Conservation (phyloP, 2,329 filamentous ascomycete species). For the Penicillium brevicompactum region DNA sequence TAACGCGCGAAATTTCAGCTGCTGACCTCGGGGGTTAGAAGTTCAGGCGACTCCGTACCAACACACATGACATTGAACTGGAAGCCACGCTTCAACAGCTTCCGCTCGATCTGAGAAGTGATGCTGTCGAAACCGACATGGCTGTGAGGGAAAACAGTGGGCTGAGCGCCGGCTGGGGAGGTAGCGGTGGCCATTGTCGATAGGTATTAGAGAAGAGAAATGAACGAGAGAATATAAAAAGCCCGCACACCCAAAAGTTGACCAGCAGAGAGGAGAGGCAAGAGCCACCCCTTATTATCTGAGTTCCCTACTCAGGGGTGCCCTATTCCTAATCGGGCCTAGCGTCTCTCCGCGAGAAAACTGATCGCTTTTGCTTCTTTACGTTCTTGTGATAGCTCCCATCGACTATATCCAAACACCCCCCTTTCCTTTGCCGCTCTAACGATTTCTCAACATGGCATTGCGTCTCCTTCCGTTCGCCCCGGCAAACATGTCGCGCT, state of each 20-base stretch:
- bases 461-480: constrained; percentile 26
- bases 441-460: constrained; percentile 26
- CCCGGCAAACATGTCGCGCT: constrained; percentile 14
- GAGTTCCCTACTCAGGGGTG: constrained; percentile 38
- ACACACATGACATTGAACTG: constrained; percentile 99
- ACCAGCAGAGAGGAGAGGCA: constrained; percentile 12
- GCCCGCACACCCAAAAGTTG: constrained; percentile 7
- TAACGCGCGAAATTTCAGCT: constrained; percentile 43
- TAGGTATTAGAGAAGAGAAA: constrained; percentile 10
- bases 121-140: constrained; percentile 99
- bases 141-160: constrained; percentile 80
- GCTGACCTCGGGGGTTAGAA: background rate
- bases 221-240: constrained; percentile 2
- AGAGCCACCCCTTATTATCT: constrained; percentile 23
- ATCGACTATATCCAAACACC: background rate
- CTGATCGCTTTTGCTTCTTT: constrained; percentile 10
- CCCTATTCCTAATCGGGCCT: constrained; percentile 34
- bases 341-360: constrained; percentile 30
- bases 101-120: constrained; percentile 98
- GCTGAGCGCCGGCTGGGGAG: constrained; percentile 53
- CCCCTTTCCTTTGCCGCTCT: background rate
- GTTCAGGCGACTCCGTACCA: constrained; percentile 64
- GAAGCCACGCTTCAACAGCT: constrained; percentile 98
- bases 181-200: constrained; percentile 67
- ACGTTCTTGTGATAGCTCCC: constrained; percentile 6